Percentiles rank a stretch among this genome's conserved stretches.
phyloP scores from a whole-genome alignment of 1,284 basidiomycete species.

The Ceratobasidium sp. region DNA sequence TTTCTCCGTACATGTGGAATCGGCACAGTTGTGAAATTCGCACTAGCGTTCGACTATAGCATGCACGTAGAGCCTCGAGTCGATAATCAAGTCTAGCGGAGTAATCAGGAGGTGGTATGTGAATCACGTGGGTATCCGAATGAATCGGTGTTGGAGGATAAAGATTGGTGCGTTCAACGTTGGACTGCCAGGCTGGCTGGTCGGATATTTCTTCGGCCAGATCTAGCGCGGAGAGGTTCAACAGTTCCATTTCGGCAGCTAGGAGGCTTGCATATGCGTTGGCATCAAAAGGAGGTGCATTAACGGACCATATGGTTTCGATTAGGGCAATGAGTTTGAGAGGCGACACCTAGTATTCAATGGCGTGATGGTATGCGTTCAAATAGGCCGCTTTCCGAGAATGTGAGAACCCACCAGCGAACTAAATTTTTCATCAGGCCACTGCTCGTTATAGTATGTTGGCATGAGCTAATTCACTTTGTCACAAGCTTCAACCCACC shows the following conservation, averaged over 20 bases:
- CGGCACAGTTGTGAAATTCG: not conserved
- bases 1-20: not conserved
- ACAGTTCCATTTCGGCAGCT: not conserved
- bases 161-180: too few species aligned
- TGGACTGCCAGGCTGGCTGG: not conserved
- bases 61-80: not conserved
- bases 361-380: not conserved
- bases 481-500: not conserved
- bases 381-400: too few species aligned
- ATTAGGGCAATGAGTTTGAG: not conserved
- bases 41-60: slow-evolving; percentile 4
- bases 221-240: not conserved
- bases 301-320: slow-evolving; percentile 15
- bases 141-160: not conserved
- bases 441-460: not conserved
- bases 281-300: not conserved
- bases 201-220: not conserved
- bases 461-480: not conserved
- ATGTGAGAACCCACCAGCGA: too few species aligned
- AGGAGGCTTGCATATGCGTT: slow-evolving; percentile 4
- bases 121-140: not conserved
- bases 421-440: too few species aligned
- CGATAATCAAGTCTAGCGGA: not conserved
- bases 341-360: not conserved
- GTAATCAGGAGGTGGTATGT: not conserved